A percentile compares a stretch with the other conserved stretches of the same genome.
Evolutionary conservation across 1,284 basidiomycete species (phyloP).

Genomic region (Apiotrichum gracile): DNA sequence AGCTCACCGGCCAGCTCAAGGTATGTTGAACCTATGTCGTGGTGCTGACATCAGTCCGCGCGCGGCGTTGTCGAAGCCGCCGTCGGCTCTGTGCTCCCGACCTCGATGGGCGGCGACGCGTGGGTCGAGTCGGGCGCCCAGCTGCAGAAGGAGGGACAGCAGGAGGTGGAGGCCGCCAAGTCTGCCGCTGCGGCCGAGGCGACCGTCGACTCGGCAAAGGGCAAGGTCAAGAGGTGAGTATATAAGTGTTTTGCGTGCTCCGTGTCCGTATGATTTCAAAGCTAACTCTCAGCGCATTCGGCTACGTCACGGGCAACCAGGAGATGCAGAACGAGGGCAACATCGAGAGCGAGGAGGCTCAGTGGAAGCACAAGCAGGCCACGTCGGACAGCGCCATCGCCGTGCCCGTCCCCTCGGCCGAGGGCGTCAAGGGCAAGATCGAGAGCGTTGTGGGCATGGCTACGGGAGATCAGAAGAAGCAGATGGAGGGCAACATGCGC

Average conservation of each 20-base stretch:
- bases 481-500: conserved; percentile 41
- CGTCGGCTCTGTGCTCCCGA: conserved; percentile 31
- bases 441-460: conserved; percentile 41
- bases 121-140: conserved; percentile 32
- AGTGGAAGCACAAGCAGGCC: conserved; percentile 39
- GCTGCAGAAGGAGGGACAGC: conserved; percentile 29
- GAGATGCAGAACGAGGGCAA: conserved; percentile 39
- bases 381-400: conserved; percentile 15
- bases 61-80: conserved; percentile 18
- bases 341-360: conserved; percentile 37
- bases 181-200: conserved; percentile 32
- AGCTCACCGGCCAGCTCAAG: conserved; percentile 24
- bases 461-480: conserved; percentile 38
- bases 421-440: conserved; percentile 38
- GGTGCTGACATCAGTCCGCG: conserved; percentile 4
- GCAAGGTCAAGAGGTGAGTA: conserved; percentile 43
- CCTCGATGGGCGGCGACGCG: conserved; percentile 16
- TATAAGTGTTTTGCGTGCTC: no score
- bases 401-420: conserved; percentile 25
- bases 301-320: conserved; percentile 44
- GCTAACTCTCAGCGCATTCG: conserved; percentile 34
- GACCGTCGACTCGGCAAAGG: conserved; percentile 29
- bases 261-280: no score
- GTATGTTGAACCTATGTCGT: not conserved
- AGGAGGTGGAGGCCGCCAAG: conserved; percentile 40